These are phyloP conservation scores for Macadamia tetraphylla DNA, from an alignment of 164 flowering plant genomes.

Conservation along the genomic window DNA sequence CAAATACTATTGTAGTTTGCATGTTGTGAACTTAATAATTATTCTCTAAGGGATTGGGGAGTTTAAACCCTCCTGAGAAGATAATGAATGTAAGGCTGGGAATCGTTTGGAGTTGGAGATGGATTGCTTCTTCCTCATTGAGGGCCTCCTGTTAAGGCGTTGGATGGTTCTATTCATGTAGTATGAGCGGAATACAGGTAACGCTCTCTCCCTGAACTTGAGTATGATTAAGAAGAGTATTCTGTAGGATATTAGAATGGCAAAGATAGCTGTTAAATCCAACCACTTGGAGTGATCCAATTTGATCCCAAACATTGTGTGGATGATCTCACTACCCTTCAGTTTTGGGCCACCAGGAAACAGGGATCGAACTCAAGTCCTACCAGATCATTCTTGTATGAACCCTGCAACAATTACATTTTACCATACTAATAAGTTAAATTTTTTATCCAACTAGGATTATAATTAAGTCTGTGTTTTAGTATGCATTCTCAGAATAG, in stretches of 20 bases:
- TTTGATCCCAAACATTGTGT: background rate
- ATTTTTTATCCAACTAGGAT: too few relatives aligned
- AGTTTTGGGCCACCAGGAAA: background rate
- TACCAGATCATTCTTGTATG: background rate
- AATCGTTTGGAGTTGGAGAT: conserved; percentile 28
- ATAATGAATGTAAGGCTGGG: background rate
- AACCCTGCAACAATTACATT: background rate
- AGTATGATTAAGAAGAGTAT: background rate
- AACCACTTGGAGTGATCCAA: conserved; percentile 62
- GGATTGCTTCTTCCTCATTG: background rate
- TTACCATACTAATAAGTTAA: background rate
- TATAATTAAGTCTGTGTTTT: too few relatives aligned
- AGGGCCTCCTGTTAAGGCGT: background rate
- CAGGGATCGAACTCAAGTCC: background rate
- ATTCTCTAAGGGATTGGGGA: background rate
- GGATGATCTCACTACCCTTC: background rate
- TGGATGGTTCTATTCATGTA: background rate
- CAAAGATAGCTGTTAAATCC: conserved; percentile 39
- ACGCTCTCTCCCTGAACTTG: background rate
- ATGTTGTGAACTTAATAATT: background rate
- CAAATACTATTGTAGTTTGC: background rate
- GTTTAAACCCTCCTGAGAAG: background rate
- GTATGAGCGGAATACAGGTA: background rate
- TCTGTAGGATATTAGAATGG: background rate
- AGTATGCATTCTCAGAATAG: too few relatives aligned